Base-by-base conservation (phyloP, 2,329 filamentous ascomycete genomes). In the Fusarium floridanum region DNA sequence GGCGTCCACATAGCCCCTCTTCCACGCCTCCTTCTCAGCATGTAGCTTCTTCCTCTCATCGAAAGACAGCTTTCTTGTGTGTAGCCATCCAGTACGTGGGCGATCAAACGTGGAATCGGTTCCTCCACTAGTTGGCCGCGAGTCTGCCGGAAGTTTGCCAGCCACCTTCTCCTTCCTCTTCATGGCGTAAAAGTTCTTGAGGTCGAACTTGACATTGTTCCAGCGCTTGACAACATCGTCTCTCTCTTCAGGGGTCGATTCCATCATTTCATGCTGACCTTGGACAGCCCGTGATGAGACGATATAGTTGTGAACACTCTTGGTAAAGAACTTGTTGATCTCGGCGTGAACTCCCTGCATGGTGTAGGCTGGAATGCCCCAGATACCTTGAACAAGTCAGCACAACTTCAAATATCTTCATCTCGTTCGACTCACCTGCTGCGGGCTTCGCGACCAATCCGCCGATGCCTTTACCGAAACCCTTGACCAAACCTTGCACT, bases 341-440 rank as follows among this genome's bases (percentile, higher is more conserved):
- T 96, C 93, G 45, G 93, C 93, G 77, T 96, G 91, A 1, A 97
- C 87, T 3, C 95, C 95, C 80, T 95, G 94, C 86, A 95, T 93
- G 5, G 94, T 89, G 79, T 97, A 97, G 6, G 92, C 95, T 0
- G 94, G 94, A 5, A 97, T 83, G 1, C 90, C 90, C 89, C 91
- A 94, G 17, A 93, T 81, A 7, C 88, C 91, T 88, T 68, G 29
- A 43, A 53, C 17, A 17, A 45, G 16, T 64, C 34, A 68, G 70
- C 7, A 64, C 17, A 16, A 8, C 3, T 2, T 53, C 3, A 6
- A 39, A n/a, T 24, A 24, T 24, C 11, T 16, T 7, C 43, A 24
- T 5, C 3, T 11, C 20, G 36, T 14, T 53, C 39, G 12, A 82
- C 88, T 83, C 82, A 91, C 91, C 94, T 68, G 94, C 94, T 66